Percentiles rank a stretch among this genome's conserved stretches.
phyloP scores from a whole-genome alignment of 2,329 filamentous ascomycete genomes.

The Gaeumannomyces tritici region DNA sequence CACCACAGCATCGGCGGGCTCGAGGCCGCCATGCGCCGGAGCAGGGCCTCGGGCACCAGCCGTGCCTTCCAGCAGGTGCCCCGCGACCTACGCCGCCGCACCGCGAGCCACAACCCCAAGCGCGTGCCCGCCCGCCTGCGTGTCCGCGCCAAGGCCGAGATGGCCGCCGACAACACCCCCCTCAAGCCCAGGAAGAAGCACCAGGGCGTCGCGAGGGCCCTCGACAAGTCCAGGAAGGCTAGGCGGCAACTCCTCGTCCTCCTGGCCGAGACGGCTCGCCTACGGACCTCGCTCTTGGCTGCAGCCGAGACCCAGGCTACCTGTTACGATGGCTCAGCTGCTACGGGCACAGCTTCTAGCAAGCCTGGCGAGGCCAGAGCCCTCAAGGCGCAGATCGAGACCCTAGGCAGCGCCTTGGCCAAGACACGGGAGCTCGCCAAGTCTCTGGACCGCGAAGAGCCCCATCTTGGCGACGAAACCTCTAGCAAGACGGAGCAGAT shows the following conservation, averaged over 20 bases:
- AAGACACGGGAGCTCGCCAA: conserved; percentile 21
- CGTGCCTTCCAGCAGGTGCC: conserved; percentile 90
- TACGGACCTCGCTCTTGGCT: neutral
- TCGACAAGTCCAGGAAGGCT: conserved; percentile 44
- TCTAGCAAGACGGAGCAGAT: conserved; percentile 22
- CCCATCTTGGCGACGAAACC: conserved; percentile 31
- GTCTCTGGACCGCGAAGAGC: neutral
- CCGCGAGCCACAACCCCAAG: conserved; percentile 92
- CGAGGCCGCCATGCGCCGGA: conserved; percentile 69
- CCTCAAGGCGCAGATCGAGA: conserved; percentile 31
- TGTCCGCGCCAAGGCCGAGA: conserved; percentile 59
- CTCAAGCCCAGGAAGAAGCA: conserved; percentile 49
- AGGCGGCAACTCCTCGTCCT: neutral
- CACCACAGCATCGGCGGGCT: conserved; percentile 85
- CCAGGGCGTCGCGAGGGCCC: conserved; percentile 39
- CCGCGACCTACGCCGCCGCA: conserved; percentile 71
- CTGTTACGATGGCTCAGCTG: conserved; percentile 34
- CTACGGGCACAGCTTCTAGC: neutral
- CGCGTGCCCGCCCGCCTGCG: conserved; percentile 73
- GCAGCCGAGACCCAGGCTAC: conserved; percentile 33
- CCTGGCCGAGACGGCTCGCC: neutral
- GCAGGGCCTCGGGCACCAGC: conserved; percentile 51
- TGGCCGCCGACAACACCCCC: conserved; percentile 85
- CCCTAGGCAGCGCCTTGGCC: conserved; percentile 40
- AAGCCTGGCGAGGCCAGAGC: conserved; percentile 63